phyloP scores from a whole-genome alignment of 2,329 filamentous ascomycete genomes.

The Fusarium tuaranense region DNA sequence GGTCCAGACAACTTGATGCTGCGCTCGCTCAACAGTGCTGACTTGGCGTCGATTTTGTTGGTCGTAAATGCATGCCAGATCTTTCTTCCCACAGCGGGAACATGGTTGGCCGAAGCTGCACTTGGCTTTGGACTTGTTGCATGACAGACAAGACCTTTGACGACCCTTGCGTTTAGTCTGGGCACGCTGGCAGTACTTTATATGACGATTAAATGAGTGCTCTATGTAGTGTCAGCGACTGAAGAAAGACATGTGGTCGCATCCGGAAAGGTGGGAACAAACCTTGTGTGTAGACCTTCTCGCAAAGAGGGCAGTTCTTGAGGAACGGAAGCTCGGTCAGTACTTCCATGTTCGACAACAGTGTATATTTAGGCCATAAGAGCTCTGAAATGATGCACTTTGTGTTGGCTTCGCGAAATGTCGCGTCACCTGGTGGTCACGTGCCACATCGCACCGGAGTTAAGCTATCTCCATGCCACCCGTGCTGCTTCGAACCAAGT shows the following conservation, averaged over 20 bases:
- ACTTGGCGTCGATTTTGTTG: not conserved
- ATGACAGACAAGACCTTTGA: slow-evolving; percentile 36
- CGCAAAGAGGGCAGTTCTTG: slow-evolving; percentile 33
- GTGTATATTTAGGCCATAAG: not conserved
- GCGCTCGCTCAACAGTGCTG: accelerated
- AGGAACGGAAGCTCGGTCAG: not conserved
- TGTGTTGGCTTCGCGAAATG: not conserved
- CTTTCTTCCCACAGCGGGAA: slow-evolving; percentile 28
- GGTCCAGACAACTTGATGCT: not conserved
- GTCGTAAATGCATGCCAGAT: slow-evolving; percentile 28
- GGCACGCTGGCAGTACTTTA: slow-evolving; percentile 42
- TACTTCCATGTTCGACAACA: not conserved
- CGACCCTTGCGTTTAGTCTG: slow-evolving; percentile 41
- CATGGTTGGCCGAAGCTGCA: slow-evolving; percentile 42
- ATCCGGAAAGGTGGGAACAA: not conserved
- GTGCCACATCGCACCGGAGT: not conserved
- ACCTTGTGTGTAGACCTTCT: slow-evolving; percentile 40
- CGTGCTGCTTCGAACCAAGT: not conserved
- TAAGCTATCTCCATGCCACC: not conserved
- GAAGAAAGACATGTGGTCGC: not conserved
- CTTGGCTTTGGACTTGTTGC: slow-evolving; percentile 39
- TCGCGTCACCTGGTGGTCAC: not conserved
- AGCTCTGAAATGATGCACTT: too few relatives aligned
- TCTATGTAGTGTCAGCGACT: slow-evolving; percentile 14
- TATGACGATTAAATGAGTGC: slow-evolving; percentile 39